Base-by-base conservation (phyloP, 306 rosid genomes). In the Pterocarpus macrocarpus region DNA sequence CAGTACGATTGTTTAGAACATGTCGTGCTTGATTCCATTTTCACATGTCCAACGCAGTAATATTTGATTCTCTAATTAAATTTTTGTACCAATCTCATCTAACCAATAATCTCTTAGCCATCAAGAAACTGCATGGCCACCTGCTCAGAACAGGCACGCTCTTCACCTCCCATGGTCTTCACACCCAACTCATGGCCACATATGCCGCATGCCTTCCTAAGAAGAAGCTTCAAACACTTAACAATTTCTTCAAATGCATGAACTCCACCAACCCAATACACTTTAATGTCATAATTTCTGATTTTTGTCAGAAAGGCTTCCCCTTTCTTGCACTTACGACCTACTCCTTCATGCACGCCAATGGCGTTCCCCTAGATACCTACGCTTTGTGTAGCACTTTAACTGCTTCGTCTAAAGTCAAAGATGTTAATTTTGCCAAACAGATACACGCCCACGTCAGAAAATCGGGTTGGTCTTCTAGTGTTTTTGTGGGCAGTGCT, bases 401-500 rank as follows among this genome's bases (percentile, higher is more conserved):
- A 55, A 90, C 76, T n/a, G 91, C 92, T 80, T 75, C 90, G 0
- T 85, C 94, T 15, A 78, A 82, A 82, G 28, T 88, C 35, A 80
- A 65, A 77, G 75, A 88, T 58, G 72, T 69, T 33, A 41, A 44
- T 35, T 88, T 88, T 61, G 91, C 90, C 45, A 84, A 72, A 65
- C 89, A 86, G 85, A 70, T 90, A 61, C 97, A 93, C 49, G 87
- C 89, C 75, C 58, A 75, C 36, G 87, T 85, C 30, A 75, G 16
- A 16, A 91, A 91, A 81, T 87, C 91, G 44, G 94, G 96, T 36
- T 93, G 94, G 92, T 81, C 16, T 49, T 82, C 89, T 11, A 93
- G 94, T 81, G 92, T 90, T 34, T 91, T 88, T 77, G 87, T 93
- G 69, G 97, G 91, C n/a, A 85, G 94, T 87, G 96, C 96, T 86